A percentile compares a stretch with the other conserved stretches of the same genome.
Conservation (phyloP, 2,329 filamentous ascomycete genomes). For the Dactylellina cionopaga region DNA sequence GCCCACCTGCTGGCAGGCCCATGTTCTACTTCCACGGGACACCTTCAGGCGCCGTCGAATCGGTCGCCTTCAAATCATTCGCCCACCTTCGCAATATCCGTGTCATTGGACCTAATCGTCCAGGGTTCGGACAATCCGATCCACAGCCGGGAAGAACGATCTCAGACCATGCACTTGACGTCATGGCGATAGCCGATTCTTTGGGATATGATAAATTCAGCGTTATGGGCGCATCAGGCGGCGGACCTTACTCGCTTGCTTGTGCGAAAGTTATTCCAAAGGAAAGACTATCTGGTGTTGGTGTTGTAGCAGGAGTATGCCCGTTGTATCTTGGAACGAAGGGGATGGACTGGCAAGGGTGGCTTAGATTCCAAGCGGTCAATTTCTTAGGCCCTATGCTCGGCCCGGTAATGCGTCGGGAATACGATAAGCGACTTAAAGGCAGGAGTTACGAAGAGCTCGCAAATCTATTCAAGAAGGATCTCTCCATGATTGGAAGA, state of each 20-base stretch:
- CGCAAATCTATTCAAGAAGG: slow-evolving; percentile 52
- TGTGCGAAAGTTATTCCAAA: slow-evolving; percentile 38
- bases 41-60: slow-evolving; percentile 62
- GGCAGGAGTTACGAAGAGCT: slow-evolving; percentile 55
- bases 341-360: slow-evolving; percentile 54
- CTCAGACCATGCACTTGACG: slow-evolving; percentile 33
- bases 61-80: slow-evolving; percentile 55
- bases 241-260: slow-evolving; percentile 42
- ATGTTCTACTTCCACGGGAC: slow-evolving; percentile 63
- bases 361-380: slow-evolving; percentile 54
- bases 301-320: slow-evolving; percentile 60
- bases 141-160: slow-evolving; percentile 56
- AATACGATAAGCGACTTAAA: slow-evolving; percentile 44
- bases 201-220: slow-evolving; percentile 29
- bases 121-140: slow-evolving; percentile 63
- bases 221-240: slow-evolving; percentile 45
- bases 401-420: slow-evolving; percentile 51
- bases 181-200: slow-evolving; percentile 34
- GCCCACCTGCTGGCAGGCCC: slow-evolving; percentile 54
- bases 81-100: slow-evolving; percentile 58
- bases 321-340: slow-evolving; percentile 59
- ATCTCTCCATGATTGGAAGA: slow-evolving; percentile 6
- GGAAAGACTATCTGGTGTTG: slow-evolving; percentile 59
- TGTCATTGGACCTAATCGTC: slow-evolving; percentile 62
- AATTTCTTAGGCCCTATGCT: slow-evolving; percentile 53